Percentiles rank a stretch among this genome's conserved stretches.
Evolutionary conservation across 805 yeast genomes (phyloP).

Genomic region (Pichia manshurica): DNA sequence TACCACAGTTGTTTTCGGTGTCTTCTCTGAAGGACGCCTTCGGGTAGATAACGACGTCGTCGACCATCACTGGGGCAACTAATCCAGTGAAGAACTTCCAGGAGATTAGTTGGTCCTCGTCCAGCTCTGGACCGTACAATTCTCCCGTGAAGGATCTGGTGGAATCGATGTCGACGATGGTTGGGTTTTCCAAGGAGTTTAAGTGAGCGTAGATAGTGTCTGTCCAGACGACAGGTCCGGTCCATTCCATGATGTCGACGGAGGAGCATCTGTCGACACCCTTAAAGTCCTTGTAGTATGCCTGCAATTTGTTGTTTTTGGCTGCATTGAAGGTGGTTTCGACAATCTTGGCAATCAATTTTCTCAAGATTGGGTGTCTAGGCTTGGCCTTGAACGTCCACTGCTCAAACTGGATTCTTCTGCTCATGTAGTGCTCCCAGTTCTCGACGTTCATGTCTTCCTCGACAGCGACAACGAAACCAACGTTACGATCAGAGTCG

Average conservation of each 20-base stretch:
- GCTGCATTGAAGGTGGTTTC: conserved; percentile 41
- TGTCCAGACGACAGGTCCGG: conserved; percentile 78
- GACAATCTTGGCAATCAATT: conserved; percentile 47
- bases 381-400: conserved; percentile 57
- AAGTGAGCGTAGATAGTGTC: conserved; percentile 64
- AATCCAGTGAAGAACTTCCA: conserved; percentile 33
- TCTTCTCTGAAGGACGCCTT: conserved; percentile 32
- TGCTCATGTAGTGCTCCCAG: conserved; percentile 46
- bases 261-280: conserved; percentile 33
- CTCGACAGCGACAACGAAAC: conserved; percentile 51
- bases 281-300: conserved; percentile 33
- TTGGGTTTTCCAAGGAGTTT: conserved; percentile 36
- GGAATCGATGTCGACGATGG: conserved; percentile 31
- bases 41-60: conserved; percentile 32
- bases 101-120: conserved; percentile 24
- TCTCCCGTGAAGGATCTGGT: conserved; percentile 26
- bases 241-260: conserved; percentile 61
- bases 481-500: conserved; percentile 46
- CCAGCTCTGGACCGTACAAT: conserved; percentile 29
- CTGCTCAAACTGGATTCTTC: conserved; percentile 58
- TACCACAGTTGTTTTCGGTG: conserved; percentile 30
- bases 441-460: conserved; percentile 46
- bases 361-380: conserved; percentile 55
- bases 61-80: conserved; percentile 31
- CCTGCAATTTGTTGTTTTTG: conserved; percentile 30